Evolutionary conservation across 129 eudicot genomes (phyloP), one percentile per base, ranked within the genome.

Genomic region (Flaveria linearis): DNA sequence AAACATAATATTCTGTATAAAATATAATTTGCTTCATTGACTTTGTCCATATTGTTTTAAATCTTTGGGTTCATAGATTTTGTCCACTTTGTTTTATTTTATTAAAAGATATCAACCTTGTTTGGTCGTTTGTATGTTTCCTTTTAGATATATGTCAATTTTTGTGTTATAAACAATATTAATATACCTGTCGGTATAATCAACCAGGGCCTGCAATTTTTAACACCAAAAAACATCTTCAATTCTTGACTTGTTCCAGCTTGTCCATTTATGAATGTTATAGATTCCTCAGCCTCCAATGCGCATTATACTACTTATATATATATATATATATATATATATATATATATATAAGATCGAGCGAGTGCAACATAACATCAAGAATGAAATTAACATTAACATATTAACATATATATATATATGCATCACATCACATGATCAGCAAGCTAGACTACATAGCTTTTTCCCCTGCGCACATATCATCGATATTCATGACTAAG

Each of bases 161-260:
- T 17, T 18, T 41, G 70, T 78, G 70, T 78, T 51, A 63, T 64
- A 33, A 72, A 66, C 58, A 47, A 72, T 16, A 25, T 53, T n/a
- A n/a, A 72, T n/a, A 41, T 66, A 51, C 33, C 26, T 79, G 50
- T 72, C 68, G 78, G 28, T 79, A 63, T 63, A 50, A 72, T 65
- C 78, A 79, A 69, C 78, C 78, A 62, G 6, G 78, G 83, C 83
- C 83, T 79, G 83, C 83, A 72, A 63, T 33, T 16, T 28, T 62
- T 63, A 47, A 67, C 47, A 39, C 17, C 5, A 51, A 36, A 62
- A 18, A 45, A 11, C 62, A 26, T 39, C 23, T 62, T 55, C 22
- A 20, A 20, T 20, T 20, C 64, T 62, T 82, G 79, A 71, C 82
- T 28, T 77, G 57, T 77, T 82, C 69, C 25, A 64, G 18, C 11